These are phyloP conservation scores for Nicotiana attenuata DNA, from an alignment of 257 asterid species.

Conservation along the genomic window DNA sequence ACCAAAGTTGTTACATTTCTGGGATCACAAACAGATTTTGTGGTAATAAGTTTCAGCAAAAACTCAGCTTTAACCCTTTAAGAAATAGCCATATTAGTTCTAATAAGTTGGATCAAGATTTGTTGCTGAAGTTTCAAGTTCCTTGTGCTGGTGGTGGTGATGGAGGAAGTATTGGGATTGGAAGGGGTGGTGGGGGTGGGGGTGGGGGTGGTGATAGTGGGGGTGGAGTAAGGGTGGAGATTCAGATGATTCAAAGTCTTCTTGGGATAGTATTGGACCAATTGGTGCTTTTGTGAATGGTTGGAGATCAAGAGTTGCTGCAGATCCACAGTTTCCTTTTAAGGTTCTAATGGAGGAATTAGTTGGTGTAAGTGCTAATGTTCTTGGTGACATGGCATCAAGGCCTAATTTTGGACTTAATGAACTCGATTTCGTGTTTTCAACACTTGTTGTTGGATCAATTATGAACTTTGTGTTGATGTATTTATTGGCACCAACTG, in stretches of 20 bases:
- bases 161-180: neutral
- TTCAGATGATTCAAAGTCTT: constrained; percentile 39
- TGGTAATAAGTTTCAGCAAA: neutral
- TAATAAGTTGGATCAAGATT: neutral
- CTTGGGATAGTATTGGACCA: constrained; percentile 51
- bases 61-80: neutral
- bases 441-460: constrained; percentile 74
- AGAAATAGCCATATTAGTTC: neutral
- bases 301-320: constrained; percentile 88
- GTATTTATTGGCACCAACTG: constrained; percentile 79
- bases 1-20: neutral
- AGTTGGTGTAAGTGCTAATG: constrained; percentile 80
- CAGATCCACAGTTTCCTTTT: constrained; percentile 90
- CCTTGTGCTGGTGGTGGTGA: constrained; percentile 26
- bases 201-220: constrained; percentile 27
- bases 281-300: constrained; percentile 64
- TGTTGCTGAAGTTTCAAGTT: constrained; percentile 12
- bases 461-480: constrained; percentile 74
- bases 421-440: constrained; percentile 84
- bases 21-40: neutral
- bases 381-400: constrained; percentile 86
- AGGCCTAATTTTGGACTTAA: constrained; percentile 88
- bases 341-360: constrained; percentile 89
- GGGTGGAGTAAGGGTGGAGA: constrained; percentile 45
- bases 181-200: constrained; percentile 14